These are phyloP conservation scores for Brassica juncea DNA, from an alignment of 345 rosid species.

Conservation along the genomic window DNA sequence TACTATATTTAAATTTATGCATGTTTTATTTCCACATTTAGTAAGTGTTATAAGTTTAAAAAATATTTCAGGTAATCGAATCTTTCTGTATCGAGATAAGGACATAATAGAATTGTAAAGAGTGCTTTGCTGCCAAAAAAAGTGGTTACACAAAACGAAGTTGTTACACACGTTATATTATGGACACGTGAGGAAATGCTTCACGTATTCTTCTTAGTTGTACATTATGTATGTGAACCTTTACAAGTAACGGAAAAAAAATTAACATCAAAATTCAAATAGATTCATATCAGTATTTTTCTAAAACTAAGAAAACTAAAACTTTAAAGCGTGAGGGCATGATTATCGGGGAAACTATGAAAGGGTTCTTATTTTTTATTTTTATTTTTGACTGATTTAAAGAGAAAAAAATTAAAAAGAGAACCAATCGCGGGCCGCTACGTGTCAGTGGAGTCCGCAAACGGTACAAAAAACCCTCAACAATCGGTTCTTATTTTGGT, in stretches of 20 bases:
- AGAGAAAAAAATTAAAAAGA: too few relatives aligned
- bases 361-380: too few relatives aligned
- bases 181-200: neutral
- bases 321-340: too few relatives aligned
- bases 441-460: too few relatives aligned
- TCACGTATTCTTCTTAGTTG: neutral
- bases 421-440: too few relatives aligned
- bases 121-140: neutral
- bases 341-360: too few relatives aligned
- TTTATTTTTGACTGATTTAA: too few relatives aligned
- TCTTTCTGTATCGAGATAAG: neutral
- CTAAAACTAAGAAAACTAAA: neutral
- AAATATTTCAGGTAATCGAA: neutral
- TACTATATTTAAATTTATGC: neutral
- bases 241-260: neutral
- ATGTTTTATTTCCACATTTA: neutral
- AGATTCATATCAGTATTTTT: neutral
- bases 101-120: neutral
- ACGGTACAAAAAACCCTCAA: too few relatives aligned
- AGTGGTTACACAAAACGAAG: neutral
- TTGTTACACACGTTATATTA: neutral
- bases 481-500: too few relatives aligned
- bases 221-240: neutral
- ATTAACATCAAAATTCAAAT: neutral
- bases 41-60: neutral